Base-by-base conservation (phyloP, 345 rosid species). In the Melaleuca quinquenervia region DNA sequence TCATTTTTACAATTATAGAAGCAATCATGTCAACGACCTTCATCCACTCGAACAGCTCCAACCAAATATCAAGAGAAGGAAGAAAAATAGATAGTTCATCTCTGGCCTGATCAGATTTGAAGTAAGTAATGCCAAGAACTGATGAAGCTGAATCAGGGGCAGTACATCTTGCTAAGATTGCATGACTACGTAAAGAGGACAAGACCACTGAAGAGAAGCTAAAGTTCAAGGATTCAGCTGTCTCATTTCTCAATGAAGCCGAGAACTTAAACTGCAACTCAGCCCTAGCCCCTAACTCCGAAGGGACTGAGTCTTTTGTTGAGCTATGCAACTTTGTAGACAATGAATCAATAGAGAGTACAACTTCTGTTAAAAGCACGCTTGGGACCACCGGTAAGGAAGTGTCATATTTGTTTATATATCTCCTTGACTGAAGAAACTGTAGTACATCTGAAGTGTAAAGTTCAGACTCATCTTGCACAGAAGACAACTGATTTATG, bases 61-160 rank as follows among this genome's bases (percentile, higher is more conserved):
- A 88, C 98, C 98, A 96, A 85, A 96, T 86, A 87, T 92, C 91
- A 78, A 95, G 91, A 88, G 94, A 90, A 86, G 99, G 99, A 85
- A 95, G 93, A 87, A 91, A 89, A 85, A 96, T 78, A 64, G 85
- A 85, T 87, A 96, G 52, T 85, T 89, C 90, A 84, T 85, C 89
- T 82, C 82, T 90, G 86, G 87, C 89, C 48, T 85, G 88, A 87
- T 82, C 91, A 22, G 87, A 88, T 87, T 90, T 89, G 54, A 89
- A 89, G 86, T 91, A 89, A 89, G 88, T 87, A 87, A 95, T 54
- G 86, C 88, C 85, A 60, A 93, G 90, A 85, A 91, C 96, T 29
- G 93, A 92, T 13, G 92, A 86, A 74, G 86, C 87, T 88, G 88
- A 92, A 88, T 85, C 74, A 76, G 86, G 55, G 84, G 60, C 53